Percentiles rank a stretch among this genome's conserved stretches.
Evolutionary conservation across 2,329 filamentous ascomycete species (phyloP).

Genomic region (Tolypocladium ophioglossoides): DNA sequence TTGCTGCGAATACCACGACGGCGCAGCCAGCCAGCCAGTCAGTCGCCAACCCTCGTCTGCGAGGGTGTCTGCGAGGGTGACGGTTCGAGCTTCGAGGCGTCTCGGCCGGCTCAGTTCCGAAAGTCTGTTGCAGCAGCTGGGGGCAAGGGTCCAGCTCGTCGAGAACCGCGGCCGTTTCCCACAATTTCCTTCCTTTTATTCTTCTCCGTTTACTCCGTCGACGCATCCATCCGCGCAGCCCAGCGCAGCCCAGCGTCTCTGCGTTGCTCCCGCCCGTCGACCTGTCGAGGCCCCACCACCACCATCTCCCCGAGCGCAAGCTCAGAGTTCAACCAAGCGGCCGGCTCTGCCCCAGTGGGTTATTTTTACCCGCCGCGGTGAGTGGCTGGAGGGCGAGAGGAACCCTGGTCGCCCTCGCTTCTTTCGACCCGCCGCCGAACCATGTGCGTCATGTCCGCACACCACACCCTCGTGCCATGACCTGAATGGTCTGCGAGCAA

Average conservation of each 20-base stretch:
- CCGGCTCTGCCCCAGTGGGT: conserved; percentile 8
- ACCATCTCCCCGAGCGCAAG: neutral
- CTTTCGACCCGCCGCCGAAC: conserved; percentile 5
- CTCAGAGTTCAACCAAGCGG: too few species aligned
- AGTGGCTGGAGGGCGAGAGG: neutral
- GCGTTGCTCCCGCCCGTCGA: neutral
- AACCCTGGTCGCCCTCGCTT: conserved; percentile 5
- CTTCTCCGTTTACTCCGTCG: neutral
- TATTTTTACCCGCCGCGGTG: conserved; percentile 17
- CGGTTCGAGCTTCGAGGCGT: neutral
- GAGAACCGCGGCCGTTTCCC: neutral
- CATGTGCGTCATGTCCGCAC: conserved; percentile 15
- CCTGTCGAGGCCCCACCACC: neutral
- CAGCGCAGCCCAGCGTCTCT: too few species aligned
- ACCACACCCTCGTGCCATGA: neutral
- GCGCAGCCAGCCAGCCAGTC: too few species aligned
- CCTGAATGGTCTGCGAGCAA: neutral
- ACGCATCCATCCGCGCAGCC: neutral
- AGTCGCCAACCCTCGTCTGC: too few species aligned
- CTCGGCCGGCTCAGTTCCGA: neutral
- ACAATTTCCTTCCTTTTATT: neutral
- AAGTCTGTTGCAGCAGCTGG: neutral
- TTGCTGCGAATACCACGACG: neutral
- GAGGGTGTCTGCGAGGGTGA: too few species aligned
- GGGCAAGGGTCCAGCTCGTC: neutral